Conservation (phyloP, 1,284 basidiomycete species). For the Ceratobasidium sp. region DNA sequence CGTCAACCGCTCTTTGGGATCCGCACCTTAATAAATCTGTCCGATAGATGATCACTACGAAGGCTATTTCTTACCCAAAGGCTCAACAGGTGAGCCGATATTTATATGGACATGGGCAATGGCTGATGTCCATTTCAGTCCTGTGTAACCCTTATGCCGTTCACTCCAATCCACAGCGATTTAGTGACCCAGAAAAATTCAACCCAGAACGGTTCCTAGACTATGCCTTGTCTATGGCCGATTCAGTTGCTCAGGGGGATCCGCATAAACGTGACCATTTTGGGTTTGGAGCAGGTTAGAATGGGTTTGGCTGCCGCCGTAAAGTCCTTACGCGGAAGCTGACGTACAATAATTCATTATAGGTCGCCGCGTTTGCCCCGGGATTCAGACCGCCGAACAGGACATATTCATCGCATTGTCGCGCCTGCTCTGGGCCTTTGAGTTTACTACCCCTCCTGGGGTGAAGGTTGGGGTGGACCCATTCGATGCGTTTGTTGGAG, state of each 20-base stretch:
- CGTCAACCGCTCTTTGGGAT: neutral
- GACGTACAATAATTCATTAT: neutral
- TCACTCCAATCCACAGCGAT: conserved; percentile 74
- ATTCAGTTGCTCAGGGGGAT: conserved; percentile 27
- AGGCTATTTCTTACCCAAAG: conserved; percentile 33
- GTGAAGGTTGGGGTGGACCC: neutral
- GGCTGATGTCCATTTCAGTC: neutral
- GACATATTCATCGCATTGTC: conserved; percentile 36
- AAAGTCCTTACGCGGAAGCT: neutral
- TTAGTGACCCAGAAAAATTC: conserved; percentile 88
- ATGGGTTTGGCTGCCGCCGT: neutral
- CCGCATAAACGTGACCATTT: conserved; percentile 32
- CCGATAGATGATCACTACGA: conserved; percentile 30
- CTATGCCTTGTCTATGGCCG: conserved; percentile 57
- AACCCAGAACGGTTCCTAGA: conserved; percentile 94
- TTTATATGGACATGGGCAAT: no score
- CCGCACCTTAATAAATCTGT: neutral
- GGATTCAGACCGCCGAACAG: conserved; percentile 31
- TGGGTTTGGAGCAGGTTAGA: conserved; percentile 36
- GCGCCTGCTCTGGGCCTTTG: conserved; percentile 38
- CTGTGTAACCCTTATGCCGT: conserved; percentile 11
- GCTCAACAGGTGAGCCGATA: conserved; percentile 4
- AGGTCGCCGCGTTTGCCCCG: conserved; percentile 40
- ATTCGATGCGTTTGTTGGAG: neutral
- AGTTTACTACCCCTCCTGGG: conserved; percentile 26